Conservation (phyloP, 345 rosid species). For the Sonneratia alba region DNA sequence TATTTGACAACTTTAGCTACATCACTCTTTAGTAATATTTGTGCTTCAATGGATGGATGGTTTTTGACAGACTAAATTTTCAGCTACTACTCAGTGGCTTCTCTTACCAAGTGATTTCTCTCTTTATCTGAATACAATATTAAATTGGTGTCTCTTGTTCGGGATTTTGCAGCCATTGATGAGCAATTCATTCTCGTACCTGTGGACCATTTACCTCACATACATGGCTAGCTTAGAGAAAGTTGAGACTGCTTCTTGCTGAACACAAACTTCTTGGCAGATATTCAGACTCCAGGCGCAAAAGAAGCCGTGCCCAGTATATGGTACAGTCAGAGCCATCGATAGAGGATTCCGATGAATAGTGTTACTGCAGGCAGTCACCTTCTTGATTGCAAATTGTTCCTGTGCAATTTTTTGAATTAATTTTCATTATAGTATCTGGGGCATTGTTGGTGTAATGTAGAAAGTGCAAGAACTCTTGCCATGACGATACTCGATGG, state of each 20-base stretch:
- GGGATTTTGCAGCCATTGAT: conserved; percentile 60
- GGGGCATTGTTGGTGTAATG: background rate
- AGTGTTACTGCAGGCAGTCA: background rate
- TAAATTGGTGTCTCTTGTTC: background rate
- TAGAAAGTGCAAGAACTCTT: background rate
- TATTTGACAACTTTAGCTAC: background rate
- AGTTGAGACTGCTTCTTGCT: conserved; percentile 16
- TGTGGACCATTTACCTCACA: conserved; percentile 86
- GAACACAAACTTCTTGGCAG: background rate
- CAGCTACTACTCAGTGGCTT: background rate
- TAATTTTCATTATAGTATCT: background rate
- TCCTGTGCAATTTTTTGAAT: background rate
- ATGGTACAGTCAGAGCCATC: background rate
- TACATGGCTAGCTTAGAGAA: conserved; percentile 72
- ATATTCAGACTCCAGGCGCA: background rate
- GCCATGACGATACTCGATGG: background rate
- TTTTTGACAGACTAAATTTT: background rate
- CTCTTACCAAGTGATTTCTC: background rate
- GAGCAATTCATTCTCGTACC: conserved; percentile 82
- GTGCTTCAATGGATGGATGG: background rate
- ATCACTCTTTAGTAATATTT: background rate
- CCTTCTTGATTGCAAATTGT: background rate
- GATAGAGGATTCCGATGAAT: background rate
- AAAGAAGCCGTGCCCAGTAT: background rate
- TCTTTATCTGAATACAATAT: background rate